phyloP scores from a whole-genome alignment of 768 basidiomycete genomes.

The Hydnomerulius pinastri region DNA sequence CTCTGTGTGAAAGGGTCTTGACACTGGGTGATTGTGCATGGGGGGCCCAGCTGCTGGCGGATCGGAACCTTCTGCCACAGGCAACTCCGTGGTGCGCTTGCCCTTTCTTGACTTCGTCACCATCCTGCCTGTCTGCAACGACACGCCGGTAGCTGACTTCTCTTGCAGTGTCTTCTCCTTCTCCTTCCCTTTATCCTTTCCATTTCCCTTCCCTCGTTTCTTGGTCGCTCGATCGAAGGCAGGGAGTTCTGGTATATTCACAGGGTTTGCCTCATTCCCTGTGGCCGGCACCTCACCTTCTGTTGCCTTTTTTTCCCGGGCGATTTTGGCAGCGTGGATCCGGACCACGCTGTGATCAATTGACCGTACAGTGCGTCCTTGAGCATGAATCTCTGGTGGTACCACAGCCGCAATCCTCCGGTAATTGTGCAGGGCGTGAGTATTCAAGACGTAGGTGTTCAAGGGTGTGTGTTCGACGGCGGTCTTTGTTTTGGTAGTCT shows the following conservation, averaged over 20 bases:
- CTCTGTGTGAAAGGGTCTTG: too few species aligned
- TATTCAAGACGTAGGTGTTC: conserved; percentile 12
- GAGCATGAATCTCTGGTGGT: background rate
- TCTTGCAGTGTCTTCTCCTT: background rate
- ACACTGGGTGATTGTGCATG: background rate
- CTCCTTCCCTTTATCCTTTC: background rate
- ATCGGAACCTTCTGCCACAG: background rate
- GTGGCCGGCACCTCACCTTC: background rate
- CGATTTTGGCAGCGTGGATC: background rate
- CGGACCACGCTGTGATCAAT: background rate
- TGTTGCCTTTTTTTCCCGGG: background rate
- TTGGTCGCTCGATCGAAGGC: background rate
- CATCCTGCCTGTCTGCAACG: background rate
- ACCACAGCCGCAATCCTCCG: background rate
- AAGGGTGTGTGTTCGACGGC: conserved; percentile 4
- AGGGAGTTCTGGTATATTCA: background rate
- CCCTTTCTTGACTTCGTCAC: background rate
- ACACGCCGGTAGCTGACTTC: too few species aligned
- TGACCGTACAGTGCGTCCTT: background rate
- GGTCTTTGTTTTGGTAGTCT: conserved; percentile 5
- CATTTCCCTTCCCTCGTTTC: too few species aligned
- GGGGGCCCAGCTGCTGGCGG: background rate
- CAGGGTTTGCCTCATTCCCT: background rate
- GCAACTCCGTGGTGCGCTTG: background rate
- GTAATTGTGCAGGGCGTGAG: conserved; percentile 8